Evolutionary conservation across 2,329 filamentous ascomycete genomes (phyloP), one percentile per base, ranked within the genome.

Genomic region (Venturia nashicola): DNA sequence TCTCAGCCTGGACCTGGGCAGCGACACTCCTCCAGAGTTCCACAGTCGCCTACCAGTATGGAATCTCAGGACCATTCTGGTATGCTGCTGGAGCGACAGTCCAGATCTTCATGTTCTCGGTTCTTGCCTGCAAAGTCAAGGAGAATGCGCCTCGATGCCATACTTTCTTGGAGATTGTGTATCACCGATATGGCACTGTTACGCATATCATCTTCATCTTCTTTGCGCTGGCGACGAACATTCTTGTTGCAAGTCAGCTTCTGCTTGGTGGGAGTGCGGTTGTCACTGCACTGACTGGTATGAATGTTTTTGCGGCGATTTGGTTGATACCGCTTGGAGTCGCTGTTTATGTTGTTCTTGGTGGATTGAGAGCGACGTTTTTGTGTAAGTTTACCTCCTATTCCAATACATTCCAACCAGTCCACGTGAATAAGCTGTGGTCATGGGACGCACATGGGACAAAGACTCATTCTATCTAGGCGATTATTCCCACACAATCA

Each of bases 111-210:
- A 70, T 76, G 62, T 79, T 79, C 67, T 72, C 75, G 5, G 72
- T 78, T 11, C 69, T 78, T 42, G 76, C 76, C 9, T 75, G 75
- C 64, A 77, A 77, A 66, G 74, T 76, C 65, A 78, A 78, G 65
- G 71, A 74, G 55, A 73, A 76, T 65, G 70, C 76, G 54, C 72
- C 76, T 11, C 71, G 73, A 60, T 73, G 71, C 46, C 75, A 77
- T 67, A 76, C 76, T 0, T 76, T 74, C 61, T 72, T 76, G 16
- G 76, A 78, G 65, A 76, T 77, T 46, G 70, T 78, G 9, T 73
- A 76, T 18, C 70, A 72, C 2, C 69, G 75, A 62, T 77, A 78
- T 66, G 76, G 76, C 2, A 68, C 67, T 0, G 62, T 70, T 7
- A 72, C 75, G 0, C 76, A 78, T 65, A 57, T 74, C 54, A 70